These are phyloP conservation scores for Apophysomyces ossiformis DNA, from an alignment of 371 early-diverging fungal genomes.

Conservation along the genomic window DNA sequence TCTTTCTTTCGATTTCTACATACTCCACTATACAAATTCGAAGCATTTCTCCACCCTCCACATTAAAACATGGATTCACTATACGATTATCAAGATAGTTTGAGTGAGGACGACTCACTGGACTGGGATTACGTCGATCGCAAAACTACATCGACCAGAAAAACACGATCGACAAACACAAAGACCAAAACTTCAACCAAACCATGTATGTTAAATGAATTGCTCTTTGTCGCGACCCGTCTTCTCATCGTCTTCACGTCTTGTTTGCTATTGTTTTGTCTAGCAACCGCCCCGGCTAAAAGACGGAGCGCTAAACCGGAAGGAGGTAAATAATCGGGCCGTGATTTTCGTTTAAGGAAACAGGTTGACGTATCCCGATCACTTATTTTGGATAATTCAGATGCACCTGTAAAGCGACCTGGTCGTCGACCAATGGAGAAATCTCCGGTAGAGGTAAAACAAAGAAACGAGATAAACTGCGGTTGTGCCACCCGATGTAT, in stretches of 20 bases:
- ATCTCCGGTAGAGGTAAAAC: slow-evolving; percentile 2
- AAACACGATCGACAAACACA: slow-evolving; percentile 1
- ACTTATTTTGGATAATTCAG: neutral
- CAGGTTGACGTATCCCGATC: no score
- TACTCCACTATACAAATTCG: neutral
- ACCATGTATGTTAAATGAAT: neutral
- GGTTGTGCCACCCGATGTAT: neutral
- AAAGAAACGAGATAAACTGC: neutral
- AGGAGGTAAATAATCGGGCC: slow-evolving; percentile 7
- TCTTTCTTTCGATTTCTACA: neutral
- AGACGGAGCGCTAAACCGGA: slow-evolving; percentile 3
- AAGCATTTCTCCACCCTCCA: neutral
- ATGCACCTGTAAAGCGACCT: slow-evolving; percentile 1
- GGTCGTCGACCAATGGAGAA: slow-evolving; percentile 10
- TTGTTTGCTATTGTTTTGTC: no score
- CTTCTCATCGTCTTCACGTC: neutral
- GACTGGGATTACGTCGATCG: slow-evolving; percentile 10
- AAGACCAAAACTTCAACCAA: neutral
- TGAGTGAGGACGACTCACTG: slow-evolving; percentile 3
- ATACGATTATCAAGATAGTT: slow-evolving; percentile 5
- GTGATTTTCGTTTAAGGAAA: neutral
- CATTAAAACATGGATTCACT: neutral
- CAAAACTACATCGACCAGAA: neutral
- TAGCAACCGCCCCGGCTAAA: neutral
- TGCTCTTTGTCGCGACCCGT: neutral